Conservation (phyloP, 2,329 filamentous ascomycete species). For the Tolypocladium album region DNA sequence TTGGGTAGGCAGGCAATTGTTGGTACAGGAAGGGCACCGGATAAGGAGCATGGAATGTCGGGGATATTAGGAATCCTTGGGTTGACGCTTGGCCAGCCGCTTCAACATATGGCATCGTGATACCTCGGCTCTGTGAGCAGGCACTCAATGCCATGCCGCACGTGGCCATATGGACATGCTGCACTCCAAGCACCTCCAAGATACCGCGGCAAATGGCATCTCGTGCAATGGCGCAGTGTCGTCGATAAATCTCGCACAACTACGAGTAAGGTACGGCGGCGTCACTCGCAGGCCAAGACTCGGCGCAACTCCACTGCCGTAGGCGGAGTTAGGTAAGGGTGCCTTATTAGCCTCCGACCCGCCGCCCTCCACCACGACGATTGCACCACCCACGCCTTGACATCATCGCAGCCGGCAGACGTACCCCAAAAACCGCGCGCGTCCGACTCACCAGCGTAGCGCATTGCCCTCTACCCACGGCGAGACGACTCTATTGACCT, state of each 20-base stretch:
- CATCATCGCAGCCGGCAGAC: background rate
- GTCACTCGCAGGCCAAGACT: background rate
- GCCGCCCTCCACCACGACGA: background rate
- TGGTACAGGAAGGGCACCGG: background rate
- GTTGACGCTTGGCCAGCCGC: background rate
- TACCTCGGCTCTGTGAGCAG: background rate
- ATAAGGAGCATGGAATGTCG: background rate
- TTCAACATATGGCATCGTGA: background rate
- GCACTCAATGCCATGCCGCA: background rate
- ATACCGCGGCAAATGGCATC: no score
- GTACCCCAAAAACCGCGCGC: background rate
- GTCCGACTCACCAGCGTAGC: background rate
- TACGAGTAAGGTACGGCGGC: background rate
- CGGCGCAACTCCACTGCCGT: background rate
- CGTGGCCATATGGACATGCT: background rate
- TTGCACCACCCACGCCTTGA: background rate
- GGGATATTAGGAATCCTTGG: background rate
- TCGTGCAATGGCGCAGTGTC: background rate
- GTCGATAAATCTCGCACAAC: background rate
- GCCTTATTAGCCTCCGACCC: no score
- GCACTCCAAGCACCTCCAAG: background rate
- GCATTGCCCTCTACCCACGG: background rate
- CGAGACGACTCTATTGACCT: background rate
- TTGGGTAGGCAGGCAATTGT: background rate
- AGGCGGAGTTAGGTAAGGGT: no score